Evolutionary conservation across 306 rosid genomes (phyloP).

Genomic region (Pyrus communis): DNA sequence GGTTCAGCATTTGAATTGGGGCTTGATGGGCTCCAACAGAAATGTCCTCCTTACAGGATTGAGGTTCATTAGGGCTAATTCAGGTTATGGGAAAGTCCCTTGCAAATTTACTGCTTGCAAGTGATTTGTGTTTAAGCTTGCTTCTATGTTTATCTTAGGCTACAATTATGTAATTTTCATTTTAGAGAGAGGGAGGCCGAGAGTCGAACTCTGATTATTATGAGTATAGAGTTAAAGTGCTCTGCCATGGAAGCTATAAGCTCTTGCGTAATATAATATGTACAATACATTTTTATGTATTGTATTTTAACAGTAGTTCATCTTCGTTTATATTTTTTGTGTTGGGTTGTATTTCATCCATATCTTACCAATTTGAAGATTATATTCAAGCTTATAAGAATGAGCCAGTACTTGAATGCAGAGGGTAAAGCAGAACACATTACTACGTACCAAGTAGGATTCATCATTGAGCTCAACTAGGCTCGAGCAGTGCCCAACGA

Average conservation of each 20-base stretch:
- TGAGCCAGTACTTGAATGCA: not conserved
- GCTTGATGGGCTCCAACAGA: slow-evolving; percentile 58
- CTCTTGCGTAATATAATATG: not conserved
- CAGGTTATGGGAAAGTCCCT: slow-evolving; percentile 50
- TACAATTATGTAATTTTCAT: not conserved
- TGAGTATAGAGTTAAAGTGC: not conserved
- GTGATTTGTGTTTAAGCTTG: not conserved
- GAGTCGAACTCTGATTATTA: not conserved
- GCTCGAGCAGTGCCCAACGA: too few relatives aligned
- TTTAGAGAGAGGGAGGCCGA: not conserved
- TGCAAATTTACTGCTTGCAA: slow-evolving; percentile 77
- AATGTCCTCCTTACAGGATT: slow-evolving; percentile 52
- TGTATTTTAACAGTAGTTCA: not conserved
- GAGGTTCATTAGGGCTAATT: slow-evolving; percentile 65
- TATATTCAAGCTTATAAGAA: too few relatives aligned
- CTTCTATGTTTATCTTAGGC: not conserved
- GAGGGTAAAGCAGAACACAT: not conserved
- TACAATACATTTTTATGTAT: not conserved
- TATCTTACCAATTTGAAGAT: not conserved
- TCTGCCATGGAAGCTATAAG: not conserved
- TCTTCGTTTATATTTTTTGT: not conserved
- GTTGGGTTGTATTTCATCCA: not conserved
- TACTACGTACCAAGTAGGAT: not conserved
- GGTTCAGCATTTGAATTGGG: slow-evolving; percentile 42
- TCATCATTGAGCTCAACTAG: too few relatives aligned